Conservation (phyloP, 1,284 basidiomycete species). For the Cryptococcus floricola region DNA sequence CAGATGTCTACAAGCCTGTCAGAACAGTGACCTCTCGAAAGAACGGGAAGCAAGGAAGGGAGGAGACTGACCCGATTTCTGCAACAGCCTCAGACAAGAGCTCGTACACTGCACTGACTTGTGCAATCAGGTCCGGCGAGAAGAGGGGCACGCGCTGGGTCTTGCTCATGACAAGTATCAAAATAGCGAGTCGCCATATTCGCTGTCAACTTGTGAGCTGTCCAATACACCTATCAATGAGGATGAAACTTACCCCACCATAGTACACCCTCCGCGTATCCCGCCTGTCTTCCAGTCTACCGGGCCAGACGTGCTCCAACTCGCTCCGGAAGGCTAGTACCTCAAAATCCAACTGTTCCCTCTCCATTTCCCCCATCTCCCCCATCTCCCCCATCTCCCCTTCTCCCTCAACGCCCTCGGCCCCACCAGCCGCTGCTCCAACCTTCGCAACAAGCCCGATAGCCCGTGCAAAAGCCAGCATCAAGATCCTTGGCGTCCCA, state of each 20-base stretch:
- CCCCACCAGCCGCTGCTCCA: too few species aligned
- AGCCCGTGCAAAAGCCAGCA: background rate
- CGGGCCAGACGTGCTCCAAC: constrained; percentile 5
- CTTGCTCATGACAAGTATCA: background rate
- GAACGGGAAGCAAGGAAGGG: background rate
- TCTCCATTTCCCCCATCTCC: background rate
- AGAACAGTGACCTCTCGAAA: background rate
- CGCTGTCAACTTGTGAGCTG: background rate
- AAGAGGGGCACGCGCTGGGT: background rate
- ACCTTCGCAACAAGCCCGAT: background rate
- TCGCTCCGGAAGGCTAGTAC: background rate
- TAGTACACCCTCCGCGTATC: constrained; percentile 1
- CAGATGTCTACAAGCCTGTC: constrained; percentile 3
- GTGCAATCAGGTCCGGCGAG: background rate
- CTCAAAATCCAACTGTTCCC: background rate
- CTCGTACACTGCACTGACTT: background rate
- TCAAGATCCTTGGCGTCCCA: background rate
- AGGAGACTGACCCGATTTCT: constrained; percentile 2
- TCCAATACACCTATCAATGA: background rate
- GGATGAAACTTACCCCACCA: constrained; percentile 3
- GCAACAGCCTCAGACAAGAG: constrained; percentile 1
- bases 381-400: background rate
- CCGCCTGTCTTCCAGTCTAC: background rate
- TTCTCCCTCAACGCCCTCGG: background rate
- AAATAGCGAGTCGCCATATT: constrained; percentile 3